A percentile compares a stretch with the other conserved stretches of the same genome.
Conservation (phyloP, 2,329 filamentous ascomycete species). For the Microdochium nivale region DNA sequence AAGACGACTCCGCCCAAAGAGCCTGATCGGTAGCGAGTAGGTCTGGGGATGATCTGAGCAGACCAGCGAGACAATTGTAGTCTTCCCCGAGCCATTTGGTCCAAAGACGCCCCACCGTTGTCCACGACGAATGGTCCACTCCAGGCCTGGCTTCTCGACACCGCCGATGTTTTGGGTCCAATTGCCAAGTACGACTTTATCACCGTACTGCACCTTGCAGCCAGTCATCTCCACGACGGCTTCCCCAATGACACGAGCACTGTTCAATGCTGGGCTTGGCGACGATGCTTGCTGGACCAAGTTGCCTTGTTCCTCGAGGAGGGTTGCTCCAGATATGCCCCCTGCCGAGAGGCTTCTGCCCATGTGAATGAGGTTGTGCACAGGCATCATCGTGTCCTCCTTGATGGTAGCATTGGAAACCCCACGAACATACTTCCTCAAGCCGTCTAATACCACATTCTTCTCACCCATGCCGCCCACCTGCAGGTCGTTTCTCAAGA, state of each 20-base stretch:
- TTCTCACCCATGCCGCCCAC: conserved; percentile 59
- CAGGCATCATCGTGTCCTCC: conserved; percentile 39
- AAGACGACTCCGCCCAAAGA: conserved; percentile 77
- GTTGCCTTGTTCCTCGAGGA: conserved; percentile 20
- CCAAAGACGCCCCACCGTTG: conserved; percentile 91
- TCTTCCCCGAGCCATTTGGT: conserved; percentile 92
- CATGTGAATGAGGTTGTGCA: conserved; percentile 40
- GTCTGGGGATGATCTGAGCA: conserved; percentile 94
- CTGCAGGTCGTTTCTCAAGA: conserved; percentile 59
- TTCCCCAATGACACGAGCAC: conserved; percentile 37
- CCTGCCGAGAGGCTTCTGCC: conserved; percentile 34
- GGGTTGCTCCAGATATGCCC: conserved; percentile 26
- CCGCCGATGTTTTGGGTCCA: conserved; percentile 58
- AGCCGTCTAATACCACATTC: conserved; percentile 46
- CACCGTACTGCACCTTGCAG: conserved; percentile 72
- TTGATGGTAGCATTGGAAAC: conserved; percentile 32
- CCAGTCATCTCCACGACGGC: conserved; percentile 80
- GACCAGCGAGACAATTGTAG: conserved; percentile 83
- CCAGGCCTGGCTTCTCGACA: conserved; percentile 50
- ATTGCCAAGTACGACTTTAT: conserved; percentile 69
- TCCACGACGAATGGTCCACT: conserved; percentile 76
- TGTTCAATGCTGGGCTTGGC: neutral
- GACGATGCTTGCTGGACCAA: conserved; percentile 9
- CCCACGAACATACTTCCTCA: conserved; percentile 38
- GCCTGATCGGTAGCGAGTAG: conserved; percentile 77